Evolutionary conservation across 257 asterid genomes (phyloP), one percentile per base, ranked within the genome.

Genomic region (Nicotiana tomentosiformis): DNA sequence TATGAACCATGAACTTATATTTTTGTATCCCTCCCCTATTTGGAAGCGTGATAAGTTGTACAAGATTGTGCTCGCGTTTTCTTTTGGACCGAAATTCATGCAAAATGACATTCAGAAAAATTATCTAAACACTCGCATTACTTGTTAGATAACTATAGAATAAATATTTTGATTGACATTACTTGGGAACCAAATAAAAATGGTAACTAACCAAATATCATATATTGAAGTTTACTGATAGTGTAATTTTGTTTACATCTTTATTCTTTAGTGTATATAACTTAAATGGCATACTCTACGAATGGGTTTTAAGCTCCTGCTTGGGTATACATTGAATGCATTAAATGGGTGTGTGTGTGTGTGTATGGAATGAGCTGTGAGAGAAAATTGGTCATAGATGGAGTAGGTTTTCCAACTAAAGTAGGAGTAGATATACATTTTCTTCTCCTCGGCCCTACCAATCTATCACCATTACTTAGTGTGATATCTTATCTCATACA

Each of bases 331-430:
- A 32, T 32, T 32, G 35, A 3, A 3, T 32, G 5, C 35, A 32
- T 4, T 32, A 32, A 32, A 32, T 32, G 35, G 5, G 26, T 23
- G 26, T 32, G 35, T 32, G 35, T 32, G 5, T 32, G 3, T 32
- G 17, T 33, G 7, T 33, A 9, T 66, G 68, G 49, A n/a, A 39
- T 83, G 10, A 58, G 81, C 7, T 66, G 66, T 32, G 35, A 32
- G 70, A 69, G 82, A 72, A 61, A 85, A 84, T 81, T 66, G 90
- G 87, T 87, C 79, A 85, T 83, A 15, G 84, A 81, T 81, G 88
- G 87, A 87, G 87, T 85, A 87, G 90, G 88, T 87, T 82, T 87
- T 83, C 88, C 56, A 87, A 85, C 90, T 83, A 85, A 64, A 61
- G 78, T 51, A 81, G 80, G 66, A 69, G 14, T 61, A 55, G 72